phyloP scores from a whole-genome alignment of 371 early-diverging fungal species.

The Encephalitozoon hellem region DNA sequence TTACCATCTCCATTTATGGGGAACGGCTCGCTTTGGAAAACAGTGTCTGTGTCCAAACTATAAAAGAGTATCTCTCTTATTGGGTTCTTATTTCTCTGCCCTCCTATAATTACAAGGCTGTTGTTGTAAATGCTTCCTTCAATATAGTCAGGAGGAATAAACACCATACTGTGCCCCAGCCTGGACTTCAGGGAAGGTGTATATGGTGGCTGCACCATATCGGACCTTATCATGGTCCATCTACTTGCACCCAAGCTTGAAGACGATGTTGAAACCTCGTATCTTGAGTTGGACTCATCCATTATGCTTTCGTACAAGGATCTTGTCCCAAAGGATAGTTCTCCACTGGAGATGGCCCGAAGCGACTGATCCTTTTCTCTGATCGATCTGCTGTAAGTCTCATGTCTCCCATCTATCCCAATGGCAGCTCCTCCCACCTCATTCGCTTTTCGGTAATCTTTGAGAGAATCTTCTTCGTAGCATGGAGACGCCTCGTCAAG shows the following conservation, averaged over 20 bases:
- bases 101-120: slow-evolving; percentile 20
- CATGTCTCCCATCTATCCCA: too few species aligned
- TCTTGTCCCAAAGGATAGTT: background rate
- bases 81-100: slow-evolving; percentile 21
- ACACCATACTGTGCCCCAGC: slow-evolving; percentile 16
- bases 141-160: slow-evolving; percentile 7
- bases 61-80: slow-evolving; percentile 25
- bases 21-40: slow-evolving; percentile 12
- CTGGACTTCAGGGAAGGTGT: slow-evolving; percentile 27
- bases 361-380: background rate
- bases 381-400: too few species aligned
- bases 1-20: slow-evolving; percentile 3
- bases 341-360: too few species aligned
- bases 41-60: slow-evolving; percentile 2
- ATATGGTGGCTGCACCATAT: background rate
- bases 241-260: background rate
- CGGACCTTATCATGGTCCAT: background rate
- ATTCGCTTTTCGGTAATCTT: background rate
- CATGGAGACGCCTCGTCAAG: background rate
- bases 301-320: background rate
- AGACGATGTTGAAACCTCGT: background rate
- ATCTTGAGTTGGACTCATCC: background rate
- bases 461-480: background rate
- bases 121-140: background rate
- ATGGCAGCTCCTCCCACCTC: background rate